Conservation (phyloP, 352 stramenopile genomes). For the Phytophthora megakarya region DNA sequence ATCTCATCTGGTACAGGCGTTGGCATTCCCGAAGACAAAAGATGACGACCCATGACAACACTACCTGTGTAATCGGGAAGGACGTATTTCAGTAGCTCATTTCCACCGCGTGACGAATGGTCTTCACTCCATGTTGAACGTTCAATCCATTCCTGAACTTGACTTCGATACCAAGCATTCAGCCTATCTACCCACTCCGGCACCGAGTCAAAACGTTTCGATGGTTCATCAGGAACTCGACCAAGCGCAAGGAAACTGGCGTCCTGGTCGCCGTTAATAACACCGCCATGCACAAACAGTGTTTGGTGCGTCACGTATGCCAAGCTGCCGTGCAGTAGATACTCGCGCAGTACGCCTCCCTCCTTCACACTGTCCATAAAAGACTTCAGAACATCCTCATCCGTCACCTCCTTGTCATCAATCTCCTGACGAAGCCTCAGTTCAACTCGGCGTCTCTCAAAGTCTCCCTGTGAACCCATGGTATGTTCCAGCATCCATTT, state of each 20-base stretch:
- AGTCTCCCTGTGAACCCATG: constrained; percentile 90
- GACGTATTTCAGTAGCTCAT: constrained; percentile 76
- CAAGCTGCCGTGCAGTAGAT: constrained; percentile 80
- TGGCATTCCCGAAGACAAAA: constrained; percentile 82
- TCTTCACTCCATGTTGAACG: constrained; percentile 80
- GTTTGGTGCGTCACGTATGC: constrained; percentile 83
- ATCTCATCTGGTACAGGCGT: constrained; percentile 49
- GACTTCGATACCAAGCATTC: constrained; percentile 80
- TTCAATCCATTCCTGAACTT: constrained; percentile 81
- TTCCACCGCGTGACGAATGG: constrained; percentile 54
- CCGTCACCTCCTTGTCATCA: constrained; percentile 35
- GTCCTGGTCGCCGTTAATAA: constrained; percentile 57
- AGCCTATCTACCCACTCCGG: constrained; percentile 73
- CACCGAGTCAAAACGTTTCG: constrained; percentile 36
- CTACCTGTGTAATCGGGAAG: constrained; percentile 61
- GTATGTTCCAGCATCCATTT: constrained; percentile 92
- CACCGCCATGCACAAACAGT: constrained; percentile 93
- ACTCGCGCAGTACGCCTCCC: constrained; percentile 85
- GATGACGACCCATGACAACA: constrained; percentile 75
- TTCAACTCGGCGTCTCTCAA: constrained; percentile 87
- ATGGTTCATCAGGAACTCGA: constrained; percentile 62
- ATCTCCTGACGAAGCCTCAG: constrained; percentile 39
- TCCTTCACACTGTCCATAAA: constrained; percentile 75
- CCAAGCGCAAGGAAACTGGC: constrained; percentile 62
- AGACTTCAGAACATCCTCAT: constrained; percentile 83